These are phyloP conservation scores for Globisporangium yorkense DNA, from an alignment of 352 stramenopile species.

Conservation along the genomic window DNA sequence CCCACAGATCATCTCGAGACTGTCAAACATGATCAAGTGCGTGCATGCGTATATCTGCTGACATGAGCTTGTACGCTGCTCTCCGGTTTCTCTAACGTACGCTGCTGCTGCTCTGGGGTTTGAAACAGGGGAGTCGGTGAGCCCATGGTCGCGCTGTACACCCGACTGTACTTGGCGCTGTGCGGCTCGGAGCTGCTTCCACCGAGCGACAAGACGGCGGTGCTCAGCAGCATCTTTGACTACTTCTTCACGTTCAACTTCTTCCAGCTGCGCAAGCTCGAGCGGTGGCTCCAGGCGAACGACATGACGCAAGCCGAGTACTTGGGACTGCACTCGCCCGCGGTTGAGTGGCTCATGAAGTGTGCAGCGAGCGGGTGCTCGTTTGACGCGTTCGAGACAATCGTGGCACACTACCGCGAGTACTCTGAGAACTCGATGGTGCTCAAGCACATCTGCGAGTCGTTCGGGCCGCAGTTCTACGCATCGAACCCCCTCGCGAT, in stretches of 20 bases:
- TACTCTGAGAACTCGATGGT: constrained; percentile 88
- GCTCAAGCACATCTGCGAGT: constrained; percentile 79
- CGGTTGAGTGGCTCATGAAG: constrained; percentile 85
- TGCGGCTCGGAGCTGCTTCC: constrained; percentile 54
- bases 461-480: constrained; percentile 65
- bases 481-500: constrained; percentile 45
- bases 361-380: constrained; percentile 36
- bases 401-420: constrained; percentile 78
- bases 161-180: constrained; percentile 77
- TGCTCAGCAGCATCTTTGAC: constrained; percentile 83
- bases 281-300: constrained; percentile 41
- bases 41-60: constrained; percentile 1
- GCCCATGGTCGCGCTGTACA: constrained; percentile 84
- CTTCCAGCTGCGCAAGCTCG: constrained; percentile 51
- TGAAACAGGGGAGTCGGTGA: constrained; percentile 73
- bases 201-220: constrained; percentile 29
- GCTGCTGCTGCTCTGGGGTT: background rate
- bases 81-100: background rate
- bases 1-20: constrained; percentile 67
- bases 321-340: constrained; percentile 73
- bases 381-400: constrained; percentile 45
- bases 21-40: constrained; percentile 88
- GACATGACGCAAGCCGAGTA: constrained; percentile 61
- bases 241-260: constrained; percentile 85
- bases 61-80: background rate